A percentile compares a stretch with the other conserved stretches of the same genome.
Evolutionary conservation across 768 basidiomycete species (phyloP).

Genomic region (Amanita inopinata): DNA sequence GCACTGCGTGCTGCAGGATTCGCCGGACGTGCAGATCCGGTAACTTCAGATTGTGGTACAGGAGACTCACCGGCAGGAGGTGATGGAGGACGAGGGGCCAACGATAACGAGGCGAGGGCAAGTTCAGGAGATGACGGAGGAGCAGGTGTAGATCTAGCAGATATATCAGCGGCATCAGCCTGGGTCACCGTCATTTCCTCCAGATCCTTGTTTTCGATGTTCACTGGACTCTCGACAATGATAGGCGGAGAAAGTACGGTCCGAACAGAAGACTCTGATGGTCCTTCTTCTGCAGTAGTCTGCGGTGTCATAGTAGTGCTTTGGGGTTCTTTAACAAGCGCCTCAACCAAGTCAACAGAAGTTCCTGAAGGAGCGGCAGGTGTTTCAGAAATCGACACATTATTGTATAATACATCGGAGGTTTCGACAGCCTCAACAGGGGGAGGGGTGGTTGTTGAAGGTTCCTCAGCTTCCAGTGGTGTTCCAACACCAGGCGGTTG

Average conservation of each 20-base stretch:
- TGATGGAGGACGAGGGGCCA: too few species aligned
- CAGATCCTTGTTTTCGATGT: not conserved
- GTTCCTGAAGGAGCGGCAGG: not conserved
- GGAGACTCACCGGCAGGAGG: not conserved
- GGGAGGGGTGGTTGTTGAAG: not conserved
- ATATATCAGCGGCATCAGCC: not conserved
- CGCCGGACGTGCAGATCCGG: too few species aligned
- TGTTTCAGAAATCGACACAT: too few species aligned
- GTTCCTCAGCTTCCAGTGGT: not conserved
- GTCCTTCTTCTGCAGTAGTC: conserved; percentile 2
- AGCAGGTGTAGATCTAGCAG: not conserved
- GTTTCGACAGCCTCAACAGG: not conserved
- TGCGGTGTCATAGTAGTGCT: not conserved
- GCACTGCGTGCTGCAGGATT: too few species aligned
- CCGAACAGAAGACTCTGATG: not conserved
- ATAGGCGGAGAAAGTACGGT: conserved; percentile 1
- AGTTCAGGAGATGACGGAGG: too few species aligned
- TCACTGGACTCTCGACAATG: not conserved
- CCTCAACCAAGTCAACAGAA: not conserved
- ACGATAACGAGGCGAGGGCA: too few species aligned
- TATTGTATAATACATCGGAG: too few species aligned
- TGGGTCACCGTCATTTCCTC: not conserved
- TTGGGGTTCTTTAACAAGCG: not conserved
- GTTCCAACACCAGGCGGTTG: not conserved
- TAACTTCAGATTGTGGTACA: too few species aligned